Evolutionary conservation across 768 basidiomycete genomes (phyloP), one percentile per base, ranked within the genome.

Genomic region (Sporobolomyces roseus): DNA sequence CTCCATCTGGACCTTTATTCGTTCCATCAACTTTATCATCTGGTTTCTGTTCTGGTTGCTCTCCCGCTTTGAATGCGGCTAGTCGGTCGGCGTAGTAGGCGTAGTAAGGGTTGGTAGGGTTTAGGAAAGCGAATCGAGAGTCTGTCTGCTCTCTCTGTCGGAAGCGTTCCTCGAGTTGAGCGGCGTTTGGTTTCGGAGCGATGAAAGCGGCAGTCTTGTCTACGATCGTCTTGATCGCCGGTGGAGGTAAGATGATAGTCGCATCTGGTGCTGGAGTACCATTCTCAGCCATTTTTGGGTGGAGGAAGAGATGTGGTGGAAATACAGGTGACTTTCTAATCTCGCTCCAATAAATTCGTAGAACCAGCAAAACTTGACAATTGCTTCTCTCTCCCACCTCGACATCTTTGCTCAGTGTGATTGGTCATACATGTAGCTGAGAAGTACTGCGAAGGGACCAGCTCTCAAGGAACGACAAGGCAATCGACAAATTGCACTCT

Each of bases 111-210:
- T 99, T 96, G 55, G 86, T 85, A 70, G 91, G 88, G 82, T 94
- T 94, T 79, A 99, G 85, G 83, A 99, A 99, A 65, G 94, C 92
- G 83, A 98, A 99, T 81, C 96, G 94, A 65, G 93, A 91, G 82
- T 98, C 94, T 73, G 87, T 85, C 80, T 92, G 90, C 80, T 93
- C 93, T 76, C 90, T 89, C 81, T 97, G 93, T 75, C 93, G 87
- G 79, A 99, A 92, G 46, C 94, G 93, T 78, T 93, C 91, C 81
- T 98, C 94, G 77, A 99, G 93, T 75, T 88, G 86, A 14, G 87
- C 85, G 10, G 93, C 92, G 75, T 96, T 90, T 32, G 88, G 45
- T 30, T 58, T 53, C n/a, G 90, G 88, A 41, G 93, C 91, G 68
- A 98, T 89, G 68, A 89, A 91, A 17, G 84, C 79, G 6, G 96